These are phyloP conservation scores for Beauveria bassiana DNA, from an alignment of 2,329 filamentous ascomycete species.

Conservation along the genomic window DNA sequence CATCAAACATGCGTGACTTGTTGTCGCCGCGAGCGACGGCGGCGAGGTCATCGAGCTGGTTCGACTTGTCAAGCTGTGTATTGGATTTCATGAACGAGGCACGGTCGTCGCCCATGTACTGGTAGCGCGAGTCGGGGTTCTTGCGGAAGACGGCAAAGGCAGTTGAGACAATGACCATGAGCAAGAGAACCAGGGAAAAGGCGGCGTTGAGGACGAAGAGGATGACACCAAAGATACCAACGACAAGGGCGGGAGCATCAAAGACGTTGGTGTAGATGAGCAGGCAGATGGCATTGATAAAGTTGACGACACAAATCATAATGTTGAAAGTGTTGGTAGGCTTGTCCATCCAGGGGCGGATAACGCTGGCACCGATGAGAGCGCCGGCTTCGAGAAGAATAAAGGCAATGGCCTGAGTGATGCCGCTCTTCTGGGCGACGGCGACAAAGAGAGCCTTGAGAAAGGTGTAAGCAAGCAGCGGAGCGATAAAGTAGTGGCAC, in stretches of 20 bases:
- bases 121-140: constrained; percentile 91
- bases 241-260: constrained; percentile 72
- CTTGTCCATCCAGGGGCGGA: constrained; percentile 98
- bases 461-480: constrained; percentile 68
- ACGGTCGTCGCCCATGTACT: constrained; percentile 93
- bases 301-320: constrained; percentile 81
- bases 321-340: constrained; percentile 97
- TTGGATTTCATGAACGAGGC: constrained; percentile 97
- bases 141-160: constrained; percentile 72
- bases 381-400: constrained; percentile 74
- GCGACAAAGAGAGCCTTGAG: constrained; percentile 86
- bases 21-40: constrained; percentile 84
- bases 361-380: constrained; percentile 68
- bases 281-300: constrained; percentile 82
- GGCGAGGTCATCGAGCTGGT: constrained; percentile 83
- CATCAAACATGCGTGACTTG: constrained; percentile 7
- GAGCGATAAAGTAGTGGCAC: constrained; percentile 90
- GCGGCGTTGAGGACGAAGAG: constrained; percentile 83
- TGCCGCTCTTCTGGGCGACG: constrained; percentile 62
- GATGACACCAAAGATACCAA: constrained; percentile 79
- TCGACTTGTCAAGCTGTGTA: constrained; percentile 66
- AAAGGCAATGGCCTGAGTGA: constrained; percentile 72
- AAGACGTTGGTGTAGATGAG: constrained; percentile 85
- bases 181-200: constrained; percentile 72
- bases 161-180: constrained; percentile 63